These are phyloP conservation scores for Cystofilobasidium ferigula DNA, from an alignment of 768 basidiomycete species.

Conservation along the genomic window DNA sequence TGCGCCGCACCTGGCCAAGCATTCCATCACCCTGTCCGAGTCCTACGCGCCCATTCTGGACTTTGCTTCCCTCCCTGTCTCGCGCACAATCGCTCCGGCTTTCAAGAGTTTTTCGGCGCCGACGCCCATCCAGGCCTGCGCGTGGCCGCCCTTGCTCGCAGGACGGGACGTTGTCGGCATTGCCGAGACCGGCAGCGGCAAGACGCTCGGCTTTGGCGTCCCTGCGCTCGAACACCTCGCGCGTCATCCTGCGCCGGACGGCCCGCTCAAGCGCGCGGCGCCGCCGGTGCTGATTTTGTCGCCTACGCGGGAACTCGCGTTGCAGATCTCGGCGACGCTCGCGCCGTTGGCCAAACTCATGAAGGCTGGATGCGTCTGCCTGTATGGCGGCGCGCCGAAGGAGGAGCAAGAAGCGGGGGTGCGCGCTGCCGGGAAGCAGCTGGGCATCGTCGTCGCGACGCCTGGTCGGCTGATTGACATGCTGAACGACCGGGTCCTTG, in stretches of 20 bases:
- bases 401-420: conserved; percentile 98
- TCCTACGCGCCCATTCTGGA: conserved; percentile 54
- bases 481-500: conserved; percentile 42
- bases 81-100: conserved; percentile 50
- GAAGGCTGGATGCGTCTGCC: conserved; percentile 91
- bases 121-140: conserved; percentile 86
- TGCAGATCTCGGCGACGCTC: conserved; percentile 97
- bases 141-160: conserved; percentile 76
- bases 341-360: conserved; percentile 85
- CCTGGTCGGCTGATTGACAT: conserved; percentile 98
- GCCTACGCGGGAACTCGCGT: conserved; percentile 94
- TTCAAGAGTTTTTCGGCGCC: conserved; percentile 69
- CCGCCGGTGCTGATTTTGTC: conserved; percentile 94
- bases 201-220: conserved; percentile 80
- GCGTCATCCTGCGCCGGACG: conserved; percentile 29
- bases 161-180: conserved; percentile 93
- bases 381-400: conserved; percentile 99
- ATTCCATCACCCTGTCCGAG: conserved; percentile 57
- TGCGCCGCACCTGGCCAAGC: conserved; percentile 56
- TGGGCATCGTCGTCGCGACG: conserved; percentile 95
- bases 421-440: conserved; percentile 84
- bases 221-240: conserved; percentile 30
- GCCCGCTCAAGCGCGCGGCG: conserved; percentile 30
- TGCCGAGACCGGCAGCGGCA: conserved; percentile 94
- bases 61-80: conserved; percentile 62